Evolutionary conservation across 805 yeast species (phyloP).

Genomic region (Hanseniaspora mollemarum): DNA sequence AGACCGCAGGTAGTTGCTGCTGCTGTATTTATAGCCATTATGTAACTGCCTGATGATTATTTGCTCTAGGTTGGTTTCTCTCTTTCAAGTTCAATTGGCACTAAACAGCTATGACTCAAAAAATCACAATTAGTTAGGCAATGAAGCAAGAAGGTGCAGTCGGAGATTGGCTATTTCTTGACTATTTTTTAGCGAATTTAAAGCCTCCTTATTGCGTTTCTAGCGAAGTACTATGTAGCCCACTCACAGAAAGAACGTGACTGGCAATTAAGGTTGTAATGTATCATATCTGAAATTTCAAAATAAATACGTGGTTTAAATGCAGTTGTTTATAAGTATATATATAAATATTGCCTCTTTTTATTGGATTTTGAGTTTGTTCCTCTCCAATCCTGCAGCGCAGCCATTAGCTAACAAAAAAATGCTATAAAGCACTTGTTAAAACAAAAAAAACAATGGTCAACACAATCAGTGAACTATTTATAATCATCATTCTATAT

Average conservation of each 20-base stretch:
- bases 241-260: too few relatives aligned
- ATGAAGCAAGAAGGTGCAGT: too few relatives aligned
- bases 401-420: background rate
- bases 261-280: background rate
- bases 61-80: too few relatives aligned
- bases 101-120: too few relatives aligned
- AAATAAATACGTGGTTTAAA: background rate
- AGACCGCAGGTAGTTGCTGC: slow-evolving; percentile 75
- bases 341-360: background rate
- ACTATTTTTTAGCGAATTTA: too few relatives aligned
- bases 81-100: too few relatives aligned
- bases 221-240: too few relatives aligned
- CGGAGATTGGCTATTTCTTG: too few relatives aligned
- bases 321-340: background rate
- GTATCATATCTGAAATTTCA: background rate
- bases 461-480: slow-evolving; percentile 3
- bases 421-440: background rate
- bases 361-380: background rate
- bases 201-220: too few relatives aligned
- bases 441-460: background rate
- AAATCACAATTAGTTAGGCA: too few relatives aligned
- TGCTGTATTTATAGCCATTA: slow-evolving; percentile 21
- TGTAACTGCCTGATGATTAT: too few relatives aligned
- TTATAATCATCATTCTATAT: slow-evolving; percentile 15
- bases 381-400: background rate